Evolutionary conservation across 2,329 filamentous ascomycete species (phyloP), one percentile per base, ranked within the genome.

Genomic region (Diplodia corticola): DNA sequence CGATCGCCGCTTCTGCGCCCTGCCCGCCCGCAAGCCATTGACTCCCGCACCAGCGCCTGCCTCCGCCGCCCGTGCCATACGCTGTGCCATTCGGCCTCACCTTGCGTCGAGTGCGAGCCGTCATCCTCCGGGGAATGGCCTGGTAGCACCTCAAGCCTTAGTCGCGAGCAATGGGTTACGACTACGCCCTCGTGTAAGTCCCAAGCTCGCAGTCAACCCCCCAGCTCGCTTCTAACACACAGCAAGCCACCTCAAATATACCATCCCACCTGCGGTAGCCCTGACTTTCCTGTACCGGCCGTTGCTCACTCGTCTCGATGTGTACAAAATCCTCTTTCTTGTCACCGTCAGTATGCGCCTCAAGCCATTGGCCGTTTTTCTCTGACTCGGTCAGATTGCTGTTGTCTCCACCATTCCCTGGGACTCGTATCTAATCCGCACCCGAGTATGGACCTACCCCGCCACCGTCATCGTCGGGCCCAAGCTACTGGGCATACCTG

Each of bases 361-460:
- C 2, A 50, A 46, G 30, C 46, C 15, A 33, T 33, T 22, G 22
- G 20, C 24, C n/a, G 35, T 26, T 17, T 57, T 55, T 22, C 50
- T 50, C 74, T 79, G 68, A 78, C 71, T 64, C 20, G 24, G 2
- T 44, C 67, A 83, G 79, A 82, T 91, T 69, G 89, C 89, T 22
- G 86, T 92, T 55, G 71, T 82, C 28, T 85, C 89, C 4, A 91
- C 90, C 0, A 87, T 89, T 28, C 90, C 90, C 35, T 93, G 90
- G 90, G 90, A 92, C 72, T 90, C 89, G 9, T 91, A 91, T 75
- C 82, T 92, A 48, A 90, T 93, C 70, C 84, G 83, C 69, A 85
- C 81, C 64, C 79, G 82, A 51, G 84, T 92, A 72, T 92, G 90
- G 90, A 88, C 86, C 10, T 93, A 92, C 72, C 89, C 90, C 1